Conservation (phyloP, 1,139 yeast species). For the Petasospora fabianii region DNA sequence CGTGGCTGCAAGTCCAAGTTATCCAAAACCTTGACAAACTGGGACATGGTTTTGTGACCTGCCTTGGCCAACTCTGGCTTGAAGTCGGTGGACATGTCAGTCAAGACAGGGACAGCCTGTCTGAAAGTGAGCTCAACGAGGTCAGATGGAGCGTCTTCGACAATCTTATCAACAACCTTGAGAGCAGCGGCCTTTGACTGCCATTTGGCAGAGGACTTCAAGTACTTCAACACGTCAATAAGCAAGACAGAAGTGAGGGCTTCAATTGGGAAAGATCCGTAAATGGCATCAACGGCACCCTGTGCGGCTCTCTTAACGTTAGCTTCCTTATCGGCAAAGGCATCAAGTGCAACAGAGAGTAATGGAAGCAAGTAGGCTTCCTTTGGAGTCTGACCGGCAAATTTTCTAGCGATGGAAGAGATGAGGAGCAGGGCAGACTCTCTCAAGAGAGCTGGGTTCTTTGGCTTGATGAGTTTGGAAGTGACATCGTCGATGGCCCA, state of each 20-base stretch:
- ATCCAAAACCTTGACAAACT: slow-evolving; percentile 78
- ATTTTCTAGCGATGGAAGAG: slow-evolving; percentile 62
- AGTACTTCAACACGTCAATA: slow-evolving; percentile 56
- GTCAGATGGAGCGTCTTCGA: slow-evolving; percentile 82
- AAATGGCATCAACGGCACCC: slow-evolving; percentile 61
- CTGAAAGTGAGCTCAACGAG: slow-evolving; percentile 78
- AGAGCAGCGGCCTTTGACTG: slow-evolving; percentile 83
- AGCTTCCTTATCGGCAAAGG: slow-evolving; percentile 80
- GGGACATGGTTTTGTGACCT: slow-evolving; percentile 67
- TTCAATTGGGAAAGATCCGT: slow-evolving; percentile 71
- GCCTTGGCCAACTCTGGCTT: slow-evolving; percentile 92
- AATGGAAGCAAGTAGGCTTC: slow-evolving; percentile 70
- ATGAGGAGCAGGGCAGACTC: slow-evolving; percentile 71
- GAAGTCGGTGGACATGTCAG: slow-evolving; percentile 90
- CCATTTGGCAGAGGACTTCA: slow-evolving; percentile 89
- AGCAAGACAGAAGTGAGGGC: slow-evolving; percentile 71
- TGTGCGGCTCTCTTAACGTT: slow-evolving; percentile 82
- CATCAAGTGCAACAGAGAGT: slow-evolving; percentile 56
- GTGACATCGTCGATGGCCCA: slow-evolving; percentile 67
- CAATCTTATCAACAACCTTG: slow-evolving; percentile 63
- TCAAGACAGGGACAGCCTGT: slow-evolving; percentile 75
- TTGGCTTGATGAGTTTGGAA: slow-evolving; percentile 65
- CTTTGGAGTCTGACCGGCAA: slow-evolving; percentile 65
- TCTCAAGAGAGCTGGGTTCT: slow-evolving; percentile 68
- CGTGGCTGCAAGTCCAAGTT: slow-evolving; percentile 89